A percentile compares a stretch with the other conserved stretches of the same genome.
phyloP scores from a whole-genome alignment of 768 basidiomycete species.

The Phylloporus arenicola region DNA sequence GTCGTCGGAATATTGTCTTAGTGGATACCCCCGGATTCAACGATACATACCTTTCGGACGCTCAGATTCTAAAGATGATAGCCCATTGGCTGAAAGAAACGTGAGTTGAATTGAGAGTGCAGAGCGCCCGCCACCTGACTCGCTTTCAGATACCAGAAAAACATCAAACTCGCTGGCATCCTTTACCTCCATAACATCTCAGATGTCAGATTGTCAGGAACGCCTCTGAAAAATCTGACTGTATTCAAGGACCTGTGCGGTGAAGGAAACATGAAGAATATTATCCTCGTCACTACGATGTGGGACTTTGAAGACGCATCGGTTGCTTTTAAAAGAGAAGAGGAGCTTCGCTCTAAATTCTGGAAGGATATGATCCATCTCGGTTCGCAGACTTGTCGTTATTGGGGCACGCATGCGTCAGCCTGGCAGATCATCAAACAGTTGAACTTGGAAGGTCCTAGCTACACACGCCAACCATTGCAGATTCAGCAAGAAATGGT shows the following conservation, averaged over 20 bases:
- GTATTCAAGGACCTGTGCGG: conserved; percentile 13
- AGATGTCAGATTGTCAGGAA: conserved; percentile 9
- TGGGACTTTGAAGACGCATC: conserved; percentile 8
- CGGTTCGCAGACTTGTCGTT: conserved; percentile 12
- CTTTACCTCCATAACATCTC: conserved; percentile 14
- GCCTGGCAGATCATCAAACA: conserved; percentile 10
- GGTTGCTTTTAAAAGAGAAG: conserved; percentile 8
- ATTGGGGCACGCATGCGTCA: conserved; percentile 5
- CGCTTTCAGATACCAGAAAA: conserved; percentile 3
- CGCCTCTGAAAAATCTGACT: conserved; percentile 5
- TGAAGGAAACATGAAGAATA: conserved; percentile 6
- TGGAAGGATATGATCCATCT: conserved; percentile 12
- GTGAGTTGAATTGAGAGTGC: background rate
- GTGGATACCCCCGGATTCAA: conserved; percentile 19
- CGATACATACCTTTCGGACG: conserved; percentile 9
- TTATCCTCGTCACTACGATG: conserved; percentile 18
- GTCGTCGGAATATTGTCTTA: conserved; percentile 10
- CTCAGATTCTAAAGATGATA: conserved; percentile 8
- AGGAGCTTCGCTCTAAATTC: conserved; percentile 7
- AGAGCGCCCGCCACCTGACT: background rate
- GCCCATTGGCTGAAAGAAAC: conserved; percentile 14
- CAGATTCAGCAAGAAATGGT: conserved; percentile 18
- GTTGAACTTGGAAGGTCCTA: background rate
- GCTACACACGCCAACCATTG: background rate
- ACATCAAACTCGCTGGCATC: conserved; percentile 10